A percentile compares a stretch with the other conserved stretches of the same genome.
phyloP scores from a whole-genome alignment of 2,329 filamentous ascomycete genomes.

The Fusarium tjaetaba region DNA sequence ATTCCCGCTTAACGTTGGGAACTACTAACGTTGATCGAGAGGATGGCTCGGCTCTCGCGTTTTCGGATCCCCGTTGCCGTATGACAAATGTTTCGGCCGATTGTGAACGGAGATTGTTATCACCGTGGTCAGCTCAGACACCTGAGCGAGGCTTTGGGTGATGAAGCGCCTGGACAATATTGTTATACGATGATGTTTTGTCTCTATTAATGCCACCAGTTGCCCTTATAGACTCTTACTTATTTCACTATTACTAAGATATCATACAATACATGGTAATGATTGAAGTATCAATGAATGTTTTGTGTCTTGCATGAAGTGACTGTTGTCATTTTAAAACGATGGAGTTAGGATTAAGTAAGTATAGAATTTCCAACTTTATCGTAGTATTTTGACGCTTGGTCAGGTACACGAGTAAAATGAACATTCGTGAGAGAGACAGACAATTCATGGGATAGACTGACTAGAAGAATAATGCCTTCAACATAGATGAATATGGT shows the following conservation, averaged over 20 bases:
- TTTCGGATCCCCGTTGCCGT: conserved; percentile 15
- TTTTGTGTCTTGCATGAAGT: not conserved
- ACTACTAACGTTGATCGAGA: not conserved
- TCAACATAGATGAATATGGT: not conserved
- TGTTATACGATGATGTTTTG: not conserved
- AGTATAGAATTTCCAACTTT: not conserved
- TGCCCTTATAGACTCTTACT: not conserved
- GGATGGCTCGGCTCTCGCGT: conserved; percentile 7
- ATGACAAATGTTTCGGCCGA: conserved; percentile 13
- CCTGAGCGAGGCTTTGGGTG: not conserved
- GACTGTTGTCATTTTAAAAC: too few species aligned
- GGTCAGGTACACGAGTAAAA: too few species aligned
- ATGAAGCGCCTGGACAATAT: not conserved
- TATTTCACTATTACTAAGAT: too few species aligned
- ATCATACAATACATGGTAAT: not conserved
- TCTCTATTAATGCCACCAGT: not conserved
- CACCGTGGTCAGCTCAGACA: not conserved
- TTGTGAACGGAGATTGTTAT: not conserved
- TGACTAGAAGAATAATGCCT: not conserved
- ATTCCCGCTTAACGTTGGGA: not conserved
- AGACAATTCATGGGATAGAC: not conserved
- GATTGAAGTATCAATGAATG: not conserved
- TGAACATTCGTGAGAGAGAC: not conserved
- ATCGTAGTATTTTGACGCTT: not conserved
- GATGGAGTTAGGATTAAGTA: too few species aligned